Evolutionary conservation across 768 basidiomycete genomes (phyloP), one percentile per base, ranked within the genome.

Genomic region (Symmetrospora coprosmae): DNA sequence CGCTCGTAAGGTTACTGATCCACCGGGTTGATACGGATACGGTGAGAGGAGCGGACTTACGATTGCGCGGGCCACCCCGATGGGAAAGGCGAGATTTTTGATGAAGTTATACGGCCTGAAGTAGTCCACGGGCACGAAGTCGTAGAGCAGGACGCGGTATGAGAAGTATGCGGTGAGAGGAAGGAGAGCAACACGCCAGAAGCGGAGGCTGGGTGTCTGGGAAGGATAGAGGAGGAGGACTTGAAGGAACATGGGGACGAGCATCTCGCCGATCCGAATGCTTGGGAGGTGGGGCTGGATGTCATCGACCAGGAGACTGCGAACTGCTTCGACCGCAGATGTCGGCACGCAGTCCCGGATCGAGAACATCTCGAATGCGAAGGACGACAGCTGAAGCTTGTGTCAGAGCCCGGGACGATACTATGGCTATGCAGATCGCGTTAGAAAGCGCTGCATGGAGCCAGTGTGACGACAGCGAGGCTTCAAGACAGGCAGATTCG

Each of bases 91-190:
- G 27, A 58, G 27, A 27, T 31, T 45, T 21, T 46, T 43, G 39
- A 58, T 58, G 27, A 58, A 58, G 43, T 58, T 58, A 23, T 30
- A 43, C 34, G 34, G 35, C 27, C 51, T 11, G 37, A 53, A 53
- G 8, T 39, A n/a, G 28, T 43, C 43, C 19, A 39, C 28, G 37
- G 55, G 43, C 31, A 31, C 43, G 21, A 58, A 58, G 34, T 58
- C 55, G 27, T 58, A 46, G 2, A n/a, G 28, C 4, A 33, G n/a
- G 8, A 38, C 17, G 13, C 11, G 30, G 33, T 45, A 45, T 6
- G 55, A 39, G 23, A 43, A 31, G 31, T 45, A 58, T 4, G 46
- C n/a, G 6, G 39, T 43, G n/a, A 58, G 8, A 4, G 55, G 41
- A 4, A 58, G 17, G 4, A 58, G 25, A 17, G 55, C 55, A 17